Evolutionary conservation across 2,329 filamentous ascomycete species (phyloP).

Genomic region (Aspergillus sp.): DNA sequence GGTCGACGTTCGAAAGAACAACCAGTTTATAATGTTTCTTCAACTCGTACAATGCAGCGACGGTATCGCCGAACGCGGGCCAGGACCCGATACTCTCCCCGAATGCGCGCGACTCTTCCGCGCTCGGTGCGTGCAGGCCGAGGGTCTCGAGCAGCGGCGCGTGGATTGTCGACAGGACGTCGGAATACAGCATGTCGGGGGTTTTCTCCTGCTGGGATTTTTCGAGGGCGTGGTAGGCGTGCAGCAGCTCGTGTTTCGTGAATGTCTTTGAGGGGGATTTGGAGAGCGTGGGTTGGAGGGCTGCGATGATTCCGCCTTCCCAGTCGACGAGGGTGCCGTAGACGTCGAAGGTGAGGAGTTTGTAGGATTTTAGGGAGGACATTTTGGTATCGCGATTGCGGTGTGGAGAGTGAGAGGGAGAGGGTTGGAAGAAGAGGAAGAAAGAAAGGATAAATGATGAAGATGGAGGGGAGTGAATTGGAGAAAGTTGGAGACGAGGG

Average conservation of each 20-base stretch:
- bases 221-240: conserved; percentile 40
- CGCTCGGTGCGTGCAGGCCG: conserved; percentile 27
- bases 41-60: conserved; percentile 56
- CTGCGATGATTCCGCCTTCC: conserved; percentile 67
- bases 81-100: conserved; percentile 56
- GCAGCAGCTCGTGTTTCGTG: conserved; percentile 28
- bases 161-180: conserved; percentile 59
- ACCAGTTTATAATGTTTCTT: conserved; percentile 59
- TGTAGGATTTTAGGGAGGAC: conserved; percentile 44
- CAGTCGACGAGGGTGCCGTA: conserved; percentile 82
- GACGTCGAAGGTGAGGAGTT: conserved; percentile 73
- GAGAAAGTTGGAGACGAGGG: background rate
- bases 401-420: background rate
- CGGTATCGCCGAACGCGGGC: conserved; percentile 62
- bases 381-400: conserved; percentile 16
- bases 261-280: conserved; percentile 37
- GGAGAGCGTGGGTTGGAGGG: conserved; percentile 53
- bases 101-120: conserved; percentile 50
- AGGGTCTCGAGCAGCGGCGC: conserved; percentile 28
- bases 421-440: background rate
- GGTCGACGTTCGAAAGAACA: conserved; percentile 62
- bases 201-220: conserved; percentile 56
- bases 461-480: background rate
- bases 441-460: background rate
- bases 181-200: conserved; percentile 63